These are phyloP conservation scores for Umbelopsis isabellina DNA, from an alignment of 192 early-diverging fungal genomes.

Conservation along the genomic window DNA sequence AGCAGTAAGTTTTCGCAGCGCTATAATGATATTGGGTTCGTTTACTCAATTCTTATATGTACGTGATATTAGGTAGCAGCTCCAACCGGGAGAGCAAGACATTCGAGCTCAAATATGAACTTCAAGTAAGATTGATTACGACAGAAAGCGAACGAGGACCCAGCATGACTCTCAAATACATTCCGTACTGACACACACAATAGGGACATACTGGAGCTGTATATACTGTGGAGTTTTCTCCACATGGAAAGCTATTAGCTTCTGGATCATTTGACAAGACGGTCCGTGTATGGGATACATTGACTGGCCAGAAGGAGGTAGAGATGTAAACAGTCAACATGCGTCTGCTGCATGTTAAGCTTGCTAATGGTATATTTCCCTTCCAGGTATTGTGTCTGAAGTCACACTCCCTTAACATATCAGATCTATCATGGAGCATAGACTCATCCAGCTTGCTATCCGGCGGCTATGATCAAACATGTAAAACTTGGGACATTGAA, in stretches of 20 bases:
- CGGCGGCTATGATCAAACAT: slow-evolving; percentile 80
- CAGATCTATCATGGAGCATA: slow-evolving; percentile 76
- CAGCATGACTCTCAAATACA: neutral
- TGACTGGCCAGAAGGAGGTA: slow-evolving; percentile 69
- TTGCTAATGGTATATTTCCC: neutral
- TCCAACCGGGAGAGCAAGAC: slow-evolving; percentile 50
- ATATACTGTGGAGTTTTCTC: slow-evolving; percentile 89
- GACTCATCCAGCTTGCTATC: slow-evolving; percentile 71
- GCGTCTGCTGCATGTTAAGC: neutral
- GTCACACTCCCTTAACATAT: slow-evolving; percentile 77
- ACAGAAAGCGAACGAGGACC: neutral
- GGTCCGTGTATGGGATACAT: slow-evolving; percentile 86
- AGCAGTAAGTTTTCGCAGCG: slow-evolving; percentile 9
- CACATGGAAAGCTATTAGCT: slow-evolving; percentile 76
- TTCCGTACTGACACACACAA: slow-evolving; percentile 10
- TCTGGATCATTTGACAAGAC: slow-evolving; percentile 96
- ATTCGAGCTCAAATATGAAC: slow-evolving; percentile 68
- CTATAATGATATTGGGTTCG: neutral
- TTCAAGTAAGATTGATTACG: slow-evolving; percentile 51
- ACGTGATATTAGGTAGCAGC: slow-evolving; percentile 27
- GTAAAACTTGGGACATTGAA: slow-evolving; percentile 81
- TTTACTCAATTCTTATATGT: neutral
- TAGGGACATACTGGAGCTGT: slow-evolving; percentile 90
- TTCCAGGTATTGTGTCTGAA: slow-evolving; percentile 66
- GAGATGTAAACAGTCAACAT: neutral